These are phyloP conservation scores for Hymenoscyphus occultus DNA, from an alignment of 2,329 filamentous ascomycete species.

Conservation along the genomic window DNA sequence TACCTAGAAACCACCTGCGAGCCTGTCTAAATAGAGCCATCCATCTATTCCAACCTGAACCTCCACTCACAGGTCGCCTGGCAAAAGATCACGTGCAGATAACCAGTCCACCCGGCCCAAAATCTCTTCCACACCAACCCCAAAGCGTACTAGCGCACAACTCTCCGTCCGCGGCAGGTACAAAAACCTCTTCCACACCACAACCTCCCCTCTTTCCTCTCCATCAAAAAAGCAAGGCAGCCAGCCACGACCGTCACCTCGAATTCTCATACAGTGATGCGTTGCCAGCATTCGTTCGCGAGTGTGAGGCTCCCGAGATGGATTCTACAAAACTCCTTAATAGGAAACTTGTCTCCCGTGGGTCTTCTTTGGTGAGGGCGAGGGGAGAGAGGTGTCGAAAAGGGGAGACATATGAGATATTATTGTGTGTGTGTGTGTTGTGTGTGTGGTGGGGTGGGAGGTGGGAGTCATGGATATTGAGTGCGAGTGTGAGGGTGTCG, in stretches of 20 bases:
- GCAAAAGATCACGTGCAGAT: background rate
- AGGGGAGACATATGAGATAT: slow-evolving; percentile 63
- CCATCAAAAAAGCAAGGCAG: slow-evolving; percentile 61
- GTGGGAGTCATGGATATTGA: background rate
- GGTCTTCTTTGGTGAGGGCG: slow-evolving; percentile 69
- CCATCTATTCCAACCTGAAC: no score
- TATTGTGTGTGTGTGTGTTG: background rate
- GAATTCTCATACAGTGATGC: slow-evolving; percentile 55
- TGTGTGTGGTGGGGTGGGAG: background rate
- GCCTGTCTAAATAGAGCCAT: no score
- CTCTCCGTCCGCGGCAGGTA: background rate
- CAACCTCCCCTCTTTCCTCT: slow-evolving; percentile 40
- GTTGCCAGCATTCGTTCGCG: slow-evolving; percentile 61
- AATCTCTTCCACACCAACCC: background rate
- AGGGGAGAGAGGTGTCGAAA: slow-evolving; percentile 69
- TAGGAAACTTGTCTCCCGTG: slow-evolving; percentile 71
- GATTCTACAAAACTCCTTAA: slow-evolving; percentile 47
- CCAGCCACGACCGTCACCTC: slow-evolving; percentile 68
- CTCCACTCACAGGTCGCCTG: no score
- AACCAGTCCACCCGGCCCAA: background rate
- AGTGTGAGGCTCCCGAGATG: slow-evolving; percentile 63
- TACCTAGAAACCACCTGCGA: no score
- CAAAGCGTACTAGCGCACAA: slow-evolving; percentile 6
- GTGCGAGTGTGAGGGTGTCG: background rate
- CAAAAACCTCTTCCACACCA: slow-evolving; percentile 15